phyloP scores from a whole-genome alignment of 2,329 filamentous ascomycete species.

The Stemphylium vesicarium region DNA sequence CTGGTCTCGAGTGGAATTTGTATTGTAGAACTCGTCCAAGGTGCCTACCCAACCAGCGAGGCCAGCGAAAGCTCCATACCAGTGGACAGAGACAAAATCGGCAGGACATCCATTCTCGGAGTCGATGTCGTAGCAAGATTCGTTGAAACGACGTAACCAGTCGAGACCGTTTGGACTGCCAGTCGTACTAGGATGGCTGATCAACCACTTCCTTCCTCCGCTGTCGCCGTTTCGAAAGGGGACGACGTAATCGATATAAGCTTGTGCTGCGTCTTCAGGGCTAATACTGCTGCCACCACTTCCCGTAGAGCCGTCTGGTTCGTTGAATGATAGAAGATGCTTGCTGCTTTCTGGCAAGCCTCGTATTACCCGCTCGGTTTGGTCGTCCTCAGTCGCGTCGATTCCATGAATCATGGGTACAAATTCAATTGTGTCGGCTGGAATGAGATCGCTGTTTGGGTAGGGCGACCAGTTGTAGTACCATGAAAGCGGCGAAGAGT shows the following conservation, averaged over 20 bases:
- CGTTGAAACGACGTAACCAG: constrained; percentile 73
- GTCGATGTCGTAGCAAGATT: constrained; percentile 57
- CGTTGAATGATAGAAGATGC: constrained; percentile 77
- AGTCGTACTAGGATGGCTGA: constrained; percentile 74
- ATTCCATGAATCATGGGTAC: constrained; percentile 82
- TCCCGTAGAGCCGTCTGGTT: constrained; percentile 68
- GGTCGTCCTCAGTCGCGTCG: constrained; percentile 46
- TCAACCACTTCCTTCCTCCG: constrained; percentile 59
- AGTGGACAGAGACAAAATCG: constrained; percentile 61
- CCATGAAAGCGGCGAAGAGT: constrained; percentile 72
- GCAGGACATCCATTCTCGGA: constrained; percentile 52
- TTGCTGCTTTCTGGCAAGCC: constrained; percentile 64
- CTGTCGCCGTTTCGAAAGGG: constrained; percentile 65
- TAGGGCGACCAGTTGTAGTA: constrained; percentile 79
- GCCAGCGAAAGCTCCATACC: constrained; percentile 71
- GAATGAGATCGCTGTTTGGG: constrained; percentile 61
- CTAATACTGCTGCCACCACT: constrained; percentile 70
- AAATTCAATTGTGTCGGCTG: constrained; percentile 66
- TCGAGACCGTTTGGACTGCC: constrained; percentile 66
- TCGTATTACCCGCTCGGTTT: constrained; percentile 66
- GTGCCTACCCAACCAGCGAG: constrained; percentile 70
- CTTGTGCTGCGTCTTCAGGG: constrained; percentile 67
- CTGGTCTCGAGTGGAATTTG: constrained; percentile 56
- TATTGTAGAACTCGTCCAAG: constrained; percentile 58
- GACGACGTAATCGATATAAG: constrained; percentile 75